Base-by-base conservation (phyloP, 192 early-diverging fungal genomes). In the Funneliformis geosporum region DNA sequence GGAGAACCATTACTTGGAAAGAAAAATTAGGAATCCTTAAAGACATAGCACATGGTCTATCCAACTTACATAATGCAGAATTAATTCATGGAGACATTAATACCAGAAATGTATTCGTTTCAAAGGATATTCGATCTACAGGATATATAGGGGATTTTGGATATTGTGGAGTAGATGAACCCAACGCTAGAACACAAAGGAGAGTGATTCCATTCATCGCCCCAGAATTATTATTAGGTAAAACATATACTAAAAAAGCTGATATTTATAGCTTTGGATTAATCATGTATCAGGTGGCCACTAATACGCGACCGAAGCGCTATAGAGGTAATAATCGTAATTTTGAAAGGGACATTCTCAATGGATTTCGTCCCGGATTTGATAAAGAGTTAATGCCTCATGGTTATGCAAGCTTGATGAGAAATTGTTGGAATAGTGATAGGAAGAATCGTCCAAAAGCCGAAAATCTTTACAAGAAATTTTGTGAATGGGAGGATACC, bases 261-360 rank as follows among this genome's bases (percentile, higher is more conserved):
- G 66, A 68, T 67, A 39, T 67, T 12, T 67, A 67, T 21, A 68
- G 66, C n/a, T 27, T 67, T 68, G 66, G 66, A 39, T 40, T 68
- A 39, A 39, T 68, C 10, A 68, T 68, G 66, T 68, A 40, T 28
- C 28, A 39, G 28, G 14, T 68, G 18, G 66, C 66, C 10, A 68
- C 66, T 10, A 40, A 68, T 28, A 16, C 27, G 28, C 25, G 66
- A 40, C 66, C 66, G 16, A 16, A 39, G 4, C 38, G 28, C 8
- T 27, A 67, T 67, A 67, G 65, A 67, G 25, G 16, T 39, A 8
- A 68, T 68, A 40, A 68, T 9, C 28, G 14, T 68, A 14, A 18
- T 2, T 68, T 68, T 10, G 66, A 23, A 10, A 68, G n/a, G 14
- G 65, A 67, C 28, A 67, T 67, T 28, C 27, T 67, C 9, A 67